phyloP scores from a whole-genome alignment of 106 monocot genomes.

The Dioscorea dumetorum region DNA sequence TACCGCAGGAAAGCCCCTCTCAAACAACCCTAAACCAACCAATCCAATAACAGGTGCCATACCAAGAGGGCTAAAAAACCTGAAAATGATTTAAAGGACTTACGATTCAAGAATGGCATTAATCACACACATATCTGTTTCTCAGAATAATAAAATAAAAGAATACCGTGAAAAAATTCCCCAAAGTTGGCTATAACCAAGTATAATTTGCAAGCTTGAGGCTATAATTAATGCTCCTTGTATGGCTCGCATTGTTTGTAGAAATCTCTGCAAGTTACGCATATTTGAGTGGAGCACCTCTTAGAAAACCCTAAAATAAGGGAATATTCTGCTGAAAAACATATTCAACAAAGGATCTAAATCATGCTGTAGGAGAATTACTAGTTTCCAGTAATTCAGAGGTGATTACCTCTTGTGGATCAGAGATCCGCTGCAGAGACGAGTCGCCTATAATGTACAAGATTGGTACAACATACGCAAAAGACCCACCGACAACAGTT shows the following conservation, averaged over 20 bases:
- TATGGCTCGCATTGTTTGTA: slow-evolving; percentile 56
- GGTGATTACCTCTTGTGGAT: slow-evolving; percentile 53
- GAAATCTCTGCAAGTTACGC: slow-evolving; percentile 45
- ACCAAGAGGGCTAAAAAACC: slow-evolving; percentile 91
- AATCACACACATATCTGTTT: not conserved
- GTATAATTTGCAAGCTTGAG: slow-evolving; percentile 53
- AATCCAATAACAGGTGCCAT: slow-evolving; percentile 81
- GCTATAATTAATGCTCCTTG: slow-evolving; percentile 64
- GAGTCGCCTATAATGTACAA: slow-evolving; percentile 72
- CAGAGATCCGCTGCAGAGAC: slow-evolving; percentile 43
- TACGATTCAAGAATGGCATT: not conserved
- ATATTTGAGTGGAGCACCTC: not conserved
- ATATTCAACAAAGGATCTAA: too few relatives aligned
- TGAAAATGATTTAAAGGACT: slow-evolving; percentile 18
- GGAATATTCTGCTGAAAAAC: too few relatives aligned
- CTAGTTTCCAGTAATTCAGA: not conserved
- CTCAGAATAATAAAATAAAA: not conserved
- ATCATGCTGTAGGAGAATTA: too few relatives aligned
- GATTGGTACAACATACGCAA: slow-evolving; percentile 76
- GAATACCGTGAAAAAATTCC: slow-evolving; percentile 83
- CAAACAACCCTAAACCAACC: slow-evolving; percentile 79
- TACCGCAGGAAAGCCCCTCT: slow-evolving; percentile 87
- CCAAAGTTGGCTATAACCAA: slow-evolving; percentile 77
- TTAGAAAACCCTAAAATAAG: too few relatives aligned
- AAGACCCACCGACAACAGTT: slow-evolving; percentile 80